Conservation (phyloP, 306 rosid genomes). For the Biancaea sappan region DNA sequence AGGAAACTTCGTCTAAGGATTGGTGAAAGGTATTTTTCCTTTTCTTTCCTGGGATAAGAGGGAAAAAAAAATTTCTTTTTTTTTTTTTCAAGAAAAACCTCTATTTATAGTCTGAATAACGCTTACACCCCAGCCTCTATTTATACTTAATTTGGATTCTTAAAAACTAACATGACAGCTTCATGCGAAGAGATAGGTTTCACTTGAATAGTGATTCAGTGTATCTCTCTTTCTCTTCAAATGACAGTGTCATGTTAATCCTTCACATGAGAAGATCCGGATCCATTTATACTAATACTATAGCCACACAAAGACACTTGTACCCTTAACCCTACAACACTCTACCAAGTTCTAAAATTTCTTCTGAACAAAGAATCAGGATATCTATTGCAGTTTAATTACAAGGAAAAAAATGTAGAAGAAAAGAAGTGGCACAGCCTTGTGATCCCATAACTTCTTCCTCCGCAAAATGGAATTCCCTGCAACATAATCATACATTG, state of each 20-base stretch:
- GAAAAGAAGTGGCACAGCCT: background rate
- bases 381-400: background rate
- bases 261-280: too few relatives aligned
- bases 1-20: conserved; percentile 55
- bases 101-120: background rate
- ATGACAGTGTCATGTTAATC: too few relatives aligned
- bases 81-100: too few relatives aligned
- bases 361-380: background rate
- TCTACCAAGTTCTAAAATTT: background rate
- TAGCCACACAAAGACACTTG: background rate
- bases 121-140: background rate
- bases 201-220: too few relatives aligned
- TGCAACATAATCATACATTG: background rate
- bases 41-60: background rate
- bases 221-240: too few relatives aligned
- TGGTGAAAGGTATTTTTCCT: conserved; percentile 59
- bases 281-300: background rate
- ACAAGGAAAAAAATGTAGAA: background rate
- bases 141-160: too few relatives aligned
- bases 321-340: background rate
- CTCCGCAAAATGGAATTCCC: background rate
- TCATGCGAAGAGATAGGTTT: too few relatives aligned
- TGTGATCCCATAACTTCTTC: background rate
- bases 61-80: too few relatives aligned
- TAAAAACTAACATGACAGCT: too few relatives aligned